phyloP scores from a whole-genome alignment of 129 eudicot species.

The Flaveria robusta region DNA sequence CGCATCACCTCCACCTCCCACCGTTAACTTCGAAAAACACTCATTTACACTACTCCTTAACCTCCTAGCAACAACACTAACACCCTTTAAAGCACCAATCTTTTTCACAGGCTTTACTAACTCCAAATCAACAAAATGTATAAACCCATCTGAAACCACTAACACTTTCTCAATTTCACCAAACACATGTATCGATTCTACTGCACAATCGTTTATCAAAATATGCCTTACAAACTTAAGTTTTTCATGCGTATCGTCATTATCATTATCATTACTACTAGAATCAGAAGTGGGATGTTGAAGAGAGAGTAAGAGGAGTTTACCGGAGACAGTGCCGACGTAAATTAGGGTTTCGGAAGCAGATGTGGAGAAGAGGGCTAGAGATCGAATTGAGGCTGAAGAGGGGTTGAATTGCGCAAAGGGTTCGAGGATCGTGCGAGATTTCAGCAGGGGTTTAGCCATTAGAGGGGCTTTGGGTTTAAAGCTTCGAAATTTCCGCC shows the following conservation, averaged over 20 bases:
- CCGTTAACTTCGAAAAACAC: slow-evolving; percentile 34
- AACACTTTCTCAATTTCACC: slow-evolving; percentile 42
- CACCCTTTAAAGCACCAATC: slow-evolving; percentile 50
- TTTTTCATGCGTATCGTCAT: slow-evolving; percentile 1
- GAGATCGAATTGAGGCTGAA: slow-evolving; percentile 44
- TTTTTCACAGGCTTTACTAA: slow-evolving; percentile 48
- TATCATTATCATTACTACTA: slow-evolving; percentile 8
- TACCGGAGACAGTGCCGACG: slow-evolving; percentile 67
- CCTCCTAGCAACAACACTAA: slow-evolving; percentile 49
- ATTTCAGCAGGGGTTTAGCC: slow-evolving; percentile 51
- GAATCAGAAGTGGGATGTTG: slow-evolving; percentile 25
- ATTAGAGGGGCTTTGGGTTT: slow-evolving; percentile 33
- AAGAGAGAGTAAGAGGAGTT: slow-evolving; percentile 54
- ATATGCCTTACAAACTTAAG: slow-evolving; percentile 39
- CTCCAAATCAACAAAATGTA: slow-evolving; percentile 55
- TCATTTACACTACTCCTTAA: slow-evolving; percentile 34
- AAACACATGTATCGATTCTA: slow-evolving; percentile 48
- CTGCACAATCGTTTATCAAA: slow-evolving; percentile 36
- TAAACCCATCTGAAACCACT: slow-evolving; percentile 53
- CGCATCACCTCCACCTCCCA: slow-evolving; percentile 31
- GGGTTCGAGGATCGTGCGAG: slow-evolving; percentile 47
- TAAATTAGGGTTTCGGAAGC: slow-evolving; percentile 53
- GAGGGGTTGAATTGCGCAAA: slow-evolving; percentile 44
- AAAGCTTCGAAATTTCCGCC: slow-evolving; percentile 48
- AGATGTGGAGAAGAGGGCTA: slow-evolving; percentile 46